Base-by-base conservation (phyloP, 306 rosid species). In the Hylodesmum podocarpum region DNA sequence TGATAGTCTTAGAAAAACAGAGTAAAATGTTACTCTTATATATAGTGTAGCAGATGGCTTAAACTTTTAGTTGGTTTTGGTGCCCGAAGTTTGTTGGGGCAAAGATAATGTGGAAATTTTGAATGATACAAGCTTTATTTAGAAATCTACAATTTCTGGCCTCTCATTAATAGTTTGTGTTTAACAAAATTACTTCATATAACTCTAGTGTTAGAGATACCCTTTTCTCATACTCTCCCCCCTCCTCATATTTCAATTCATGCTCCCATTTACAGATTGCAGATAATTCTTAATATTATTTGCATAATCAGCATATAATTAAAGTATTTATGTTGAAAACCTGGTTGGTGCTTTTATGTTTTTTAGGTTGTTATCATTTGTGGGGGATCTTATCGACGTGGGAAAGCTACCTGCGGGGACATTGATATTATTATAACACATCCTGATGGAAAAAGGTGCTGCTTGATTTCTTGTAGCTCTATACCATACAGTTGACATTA, bases 341-440 rank as follows among this genome's bases (percentile, higher is more conserved):
- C 33, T 41, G 61, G 70, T 43, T 70, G 51, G 36, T 71, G 29
- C 15, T 74, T 25, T 37, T 37, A 9, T 73, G 37, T 55, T 47
- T 31, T 82, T 70, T 78, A 95, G 98, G 89, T 87, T 79, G 75
- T 65, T 33, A 82, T 95, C 53, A 63, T 90, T 57, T 95, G 98
- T 79, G 98, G 98, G 66, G 97, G 98, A 79, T 95, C 98, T 74
- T 95, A 76, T 81, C 86, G 97, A 76, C 95, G 97, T 19, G 96
- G 98, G 59, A 95, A 90, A 87, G 86, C 96, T 66, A 87, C 92
- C 36, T 95, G 97, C 74, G 98, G 98, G 53, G 98, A 95, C 87
- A 84, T 95, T 83, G 98, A 95, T 80, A 76, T 95, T 81, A 70
- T 95, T 80, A 81, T 92, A 53, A 95, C 97, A 29, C 97, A 95